A percentile compares a stretch with the other conserved stretches of the same genome.
These are phyloP conservation scores for Raphanus raphanistrum DNA, from an alignment of 345 rosid species.

Conservation along the genomic window DNA sequence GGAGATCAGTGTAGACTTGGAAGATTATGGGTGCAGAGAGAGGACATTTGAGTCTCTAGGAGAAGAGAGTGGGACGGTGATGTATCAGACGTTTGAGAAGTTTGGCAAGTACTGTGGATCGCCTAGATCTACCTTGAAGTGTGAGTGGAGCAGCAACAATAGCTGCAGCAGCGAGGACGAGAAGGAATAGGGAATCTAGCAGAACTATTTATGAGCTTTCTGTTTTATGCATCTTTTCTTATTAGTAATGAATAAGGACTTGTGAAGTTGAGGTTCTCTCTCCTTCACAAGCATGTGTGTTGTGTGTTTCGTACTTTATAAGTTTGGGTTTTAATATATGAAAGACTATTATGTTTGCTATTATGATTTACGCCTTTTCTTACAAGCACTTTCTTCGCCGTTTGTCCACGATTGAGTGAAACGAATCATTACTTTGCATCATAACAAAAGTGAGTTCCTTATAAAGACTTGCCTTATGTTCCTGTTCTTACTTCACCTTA, in stretches of 20 bases:
- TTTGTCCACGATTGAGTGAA: background rate
- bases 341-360: background rate
- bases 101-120: slow-evolving; percentile 31
- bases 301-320: slow-evolving; percentile 3
- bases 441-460: background rate
- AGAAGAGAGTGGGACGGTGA: slow-evolving; percentile 38
- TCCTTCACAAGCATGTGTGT: slow-evolving; percentile 21
- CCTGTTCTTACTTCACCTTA: background rate
- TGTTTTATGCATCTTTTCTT: background rate
- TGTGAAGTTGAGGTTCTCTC: slow-evolving; percentile 21
- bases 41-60: slow-evolving; percentile 36
- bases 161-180: slow-evolving; percentile 45
- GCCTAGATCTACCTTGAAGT: slow-evolving; percentile 41
- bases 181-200: slow-evolving; percentile 44
- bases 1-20: slow-evolving; percentile 44
- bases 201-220: slow-evolving; percentile 25
- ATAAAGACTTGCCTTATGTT: background rate
- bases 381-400: too few species aligned
- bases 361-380: background rate
- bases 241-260: slow-evolving; percentile 15
- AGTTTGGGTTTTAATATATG: background rate
- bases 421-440: background rate
- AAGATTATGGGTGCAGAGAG: slow-evolving; percentile 48
- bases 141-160: slow-evolving; percentile 39
- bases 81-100: slow-evolving; percentile 43